phyloP scores from a whole-genome alignment of 139 green algal species.

The Axilococcus clingmanii region DNA sequence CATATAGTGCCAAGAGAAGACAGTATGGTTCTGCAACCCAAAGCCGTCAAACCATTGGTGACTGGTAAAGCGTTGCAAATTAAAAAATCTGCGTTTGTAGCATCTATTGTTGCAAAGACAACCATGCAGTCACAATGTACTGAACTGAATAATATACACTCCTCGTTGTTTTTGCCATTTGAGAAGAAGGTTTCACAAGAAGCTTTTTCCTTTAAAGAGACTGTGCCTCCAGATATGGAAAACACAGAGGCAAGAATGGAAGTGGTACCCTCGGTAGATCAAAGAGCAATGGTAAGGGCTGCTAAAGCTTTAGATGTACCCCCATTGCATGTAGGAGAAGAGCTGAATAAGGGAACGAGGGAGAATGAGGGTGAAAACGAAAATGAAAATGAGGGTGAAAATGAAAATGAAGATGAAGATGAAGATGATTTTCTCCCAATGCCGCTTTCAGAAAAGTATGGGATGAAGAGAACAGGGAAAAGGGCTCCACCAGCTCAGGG shows the following conservation, averaged over 20 bases:
- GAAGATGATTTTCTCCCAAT: slow-evolving; percentile 37
- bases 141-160: not conserved
- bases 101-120: not conserved
- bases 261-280: not conserved
- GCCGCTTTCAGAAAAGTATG: slow-evolving; percentile 28
- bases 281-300: not conserved
- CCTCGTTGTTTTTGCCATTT: not conserved
- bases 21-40: slow-evolving; percentile 3
- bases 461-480: slow-evolving; percentile 9
- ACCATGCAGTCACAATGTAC: too few relatives aligned
- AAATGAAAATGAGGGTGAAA: not conserved
- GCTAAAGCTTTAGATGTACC: too few relatives aligned
- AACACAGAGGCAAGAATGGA: not conserved
- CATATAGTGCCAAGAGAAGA: not conserved
- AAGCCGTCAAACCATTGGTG: slow-evolving; percentile 13
- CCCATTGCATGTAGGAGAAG: too few relatives aligned
- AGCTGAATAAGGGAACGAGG: not conserved
- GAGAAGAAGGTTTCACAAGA: not conserved
- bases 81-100: not conserved
- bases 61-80: not conserved
- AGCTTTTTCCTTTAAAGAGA: not conserved
- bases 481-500: not conserved
- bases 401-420: not conserved
- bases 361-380: not conserved
- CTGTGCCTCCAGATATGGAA: not conserved